Percentiles rank a stretch among this genome's conserved stretches.
phyloP scores from a whole-genome alignment of 768 basidiomycete species.

The Tulasnella sp. region DNA sequence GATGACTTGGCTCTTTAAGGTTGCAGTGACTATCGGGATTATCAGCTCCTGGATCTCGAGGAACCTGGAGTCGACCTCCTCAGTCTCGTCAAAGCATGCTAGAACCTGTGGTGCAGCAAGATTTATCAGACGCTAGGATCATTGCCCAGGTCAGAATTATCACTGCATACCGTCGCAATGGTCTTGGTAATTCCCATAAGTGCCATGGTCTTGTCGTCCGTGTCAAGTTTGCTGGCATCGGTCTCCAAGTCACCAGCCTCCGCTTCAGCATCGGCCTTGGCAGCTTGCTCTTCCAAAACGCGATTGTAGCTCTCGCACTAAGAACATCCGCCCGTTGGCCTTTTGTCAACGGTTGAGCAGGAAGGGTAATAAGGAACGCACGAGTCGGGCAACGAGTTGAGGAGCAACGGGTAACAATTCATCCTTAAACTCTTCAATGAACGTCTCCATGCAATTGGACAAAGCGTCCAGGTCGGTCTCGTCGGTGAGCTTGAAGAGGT shows the following conservation, averaged over 20 bases:
- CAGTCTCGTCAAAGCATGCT: constrained; percentile 58
- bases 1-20: constrained; percentile 70
- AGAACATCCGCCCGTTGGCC: background rate
- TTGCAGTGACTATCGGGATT: constrained; percentile 70
- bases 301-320: constrained; percentile 83
- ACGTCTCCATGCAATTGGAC: constrained; percentile 75
- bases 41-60: constrained; percentile 74
- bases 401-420: constrained; percentile 83
- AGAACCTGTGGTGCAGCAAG: constrained; percentile 54
- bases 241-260: constrained; percentile 49
- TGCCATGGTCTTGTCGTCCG: constrained; percentile 78
- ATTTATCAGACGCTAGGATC: constrained; percentile 8
- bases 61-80: constrained; percentile 19
- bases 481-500: constrained; percentile 83
- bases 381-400: constrained; percentile 71
- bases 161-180: constrained; percentile 60
- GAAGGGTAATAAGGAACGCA: constrained; percentile 41
- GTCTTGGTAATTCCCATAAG: constrained; percentile 87
- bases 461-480: constrained; percentile 86
- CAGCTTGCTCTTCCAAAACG: constrained; percentile 57
- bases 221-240: constrained; percentile 43
- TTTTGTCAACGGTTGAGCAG: background rate
- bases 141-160: constrained; percentile 12
- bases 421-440: constrained; percentile 81
- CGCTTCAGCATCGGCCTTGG: constrained; percentile 51